phyloP scores from a whole-genome alignment of 2,329 filamentous ascomycete species.

The Claviceps maximensis region DNA sequence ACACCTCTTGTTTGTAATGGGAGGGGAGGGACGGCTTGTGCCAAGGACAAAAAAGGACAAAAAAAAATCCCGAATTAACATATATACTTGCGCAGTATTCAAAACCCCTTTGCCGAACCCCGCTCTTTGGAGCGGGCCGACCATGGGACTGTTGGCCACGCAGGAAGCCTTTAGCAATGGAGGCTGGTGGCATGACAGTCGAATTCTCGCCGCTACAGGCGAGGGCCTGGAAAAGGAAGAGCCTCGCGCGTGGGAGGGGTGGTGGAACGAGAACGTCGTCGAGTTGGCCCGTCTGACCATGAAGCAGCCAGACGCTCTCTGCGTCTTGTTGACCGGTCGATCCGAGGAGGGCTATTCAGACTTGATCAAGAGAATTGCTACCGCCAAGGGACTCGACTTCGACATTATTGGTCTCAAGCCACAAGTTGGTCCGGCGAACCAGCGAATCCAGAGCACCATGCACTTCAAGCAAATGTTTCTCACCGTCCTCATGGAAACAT shows the following conservation, averaged over 20 bases:
- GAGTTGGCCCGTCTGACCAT: constrained; percentile 70
- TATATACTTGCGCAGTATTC: constrained; percentile 51
- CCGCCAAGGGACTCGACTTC: constrained; percentile 68
- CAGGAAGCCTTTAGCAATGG: constrained; percentile 69
- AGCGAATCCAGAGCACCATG: constrained; percentile 74
- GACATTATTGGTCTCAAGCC: constrained; percentile 86
- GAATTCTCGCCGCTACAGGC: constrained; percentile 75
- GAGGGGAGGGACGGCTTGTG: no score
- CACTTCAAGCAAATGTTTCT: constrained; percentile 84
- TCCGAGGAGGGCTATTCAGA: constrained; percentile 64
- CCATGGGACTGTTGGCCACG: constrained; percentile 62
- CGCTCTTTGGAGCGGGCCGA: constrained; percentile 69
- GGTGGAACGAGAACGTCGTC: constrained; percentile 90
- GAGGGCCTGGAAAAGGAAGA: constrained; percentile 74
- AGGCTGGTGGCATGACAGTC: constrained; percentile 94
- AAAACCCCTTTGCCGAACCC: constrained; percentile 80
- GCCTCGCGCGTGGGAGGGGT: constrained; percentile 70
- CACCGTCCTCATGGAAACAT: constrained; percentile 70
- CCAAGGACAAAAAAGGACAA: neutral
- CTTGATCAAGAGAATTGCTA: constrained; percentile 68
- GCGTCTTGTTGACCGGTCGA: constrained; percentile 77
- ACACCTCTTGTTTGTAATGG: no score
- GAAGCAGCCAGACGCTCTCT: constrained; percentile 71
- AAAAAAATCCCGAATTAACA: constrained; percentile 1
- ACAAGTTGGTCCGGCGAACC: constrained; percentile 62